These are phyloP conservation scores for Hemileia vastatrix DNA, from an alignment of 1,284 basidiomycete genomes.

Conservation along the genomic window DNA sequence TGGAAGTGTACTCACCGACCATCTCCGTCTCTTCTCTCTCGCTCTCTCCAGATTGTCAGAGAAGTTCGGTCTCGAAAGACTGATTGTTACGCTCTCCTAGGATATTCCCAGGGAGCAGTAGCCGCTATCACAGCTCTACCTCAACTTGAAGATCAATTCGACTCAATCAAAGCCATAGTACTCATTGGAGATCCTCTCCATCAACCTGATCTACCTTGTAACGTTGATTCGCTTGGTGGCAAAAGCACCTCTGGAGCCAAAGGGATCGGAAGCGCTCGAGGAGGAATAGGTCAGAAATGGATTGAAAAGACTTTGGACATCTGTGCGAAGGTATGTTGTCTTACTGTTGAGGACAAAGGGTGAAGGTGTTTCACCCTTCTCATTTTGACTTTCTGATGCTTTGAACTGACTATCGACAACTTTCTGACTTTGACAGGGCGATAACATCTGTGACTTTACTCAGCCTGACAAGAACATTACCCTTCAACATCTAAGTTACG, in stretches of 20 bases:
- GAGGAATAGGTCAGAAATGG: conserved; percentile 24
- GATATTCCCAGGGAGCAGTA: conserved; percentile 26
- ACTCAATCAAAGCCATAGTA: conserved; percentile 29
- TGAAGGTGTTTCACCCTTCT: too few species aligned
- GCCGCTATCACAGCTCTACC: conserved; percentile 31
- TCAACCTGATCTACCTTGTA: conserved; percentile 28
- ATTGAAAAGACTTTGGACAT: conserved; percentile 28
- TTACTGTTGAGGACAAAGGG: too few species aligned
- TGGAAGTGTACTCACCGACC: background rate
- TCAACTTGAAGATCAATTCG: conserved; percentile 6
- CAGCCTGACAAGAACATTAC: too few species aligned
- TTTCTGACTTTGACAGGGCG: too few species aligned
- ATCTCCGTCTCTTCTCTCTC: background rate
- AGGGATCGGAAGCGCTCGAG: conserved; percentile 6
- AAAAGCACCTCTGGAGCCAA: conserved; percentile 16
- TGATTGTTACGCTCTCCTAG: background rate
- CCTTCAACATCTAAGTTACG: too few species aligned
- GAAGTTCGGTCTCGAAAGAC: background rate
- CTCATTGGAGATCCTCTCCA: conserved; percentile 31
- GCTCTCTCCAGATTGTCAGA: background rate
- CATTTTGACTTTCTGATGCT: too few species aligned
- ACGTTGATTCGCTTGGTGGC: conserved; percentile 30
- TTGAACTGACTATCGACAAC: too few species aligned
- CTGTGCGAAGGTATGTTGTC: too few species aligned
- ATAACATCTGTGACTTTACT: too few species aligned